Percentiles rank a stretch among this genome's conserved stretches.
Conservation (phyloP, 805 yeast genomes). For the Hyphopichia homilentoma region DNA sequence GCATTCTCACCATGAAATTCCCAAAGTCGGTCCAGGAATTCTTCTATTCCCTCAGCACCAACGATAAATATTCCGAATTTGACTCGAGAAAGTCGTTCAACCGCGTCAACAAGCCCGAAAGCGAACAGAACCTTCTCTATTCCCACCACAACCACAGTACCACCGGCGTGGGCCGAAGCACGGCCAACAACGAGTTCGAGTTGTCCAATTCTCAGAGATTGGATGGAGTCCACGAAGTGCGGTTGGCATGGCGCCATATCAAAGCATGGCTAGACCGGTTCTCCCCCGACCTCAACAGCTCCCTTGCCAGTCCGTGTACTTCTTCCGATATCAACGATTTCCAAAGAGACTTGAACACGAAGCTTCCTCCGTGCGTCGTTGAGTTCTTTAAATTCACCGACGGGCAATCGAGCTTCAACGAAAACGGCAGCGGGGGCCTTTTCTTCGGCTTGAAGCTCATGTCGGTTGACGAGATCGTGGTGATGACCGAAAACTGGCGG, state of each 20-base stretch:
- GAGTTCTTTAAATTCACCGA: slow-evolving; percentile 82
- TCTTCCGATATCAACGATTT: slow-evolving; percentile 74
- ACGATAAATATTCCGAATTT: slow-evolving; percentile 68
- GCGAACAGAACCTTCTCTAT: slow-evolving; percentile 25
- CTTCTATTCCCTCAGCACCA: slow-evolving; percentile 60
- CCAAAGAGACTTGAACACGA: slow-evolving; percentile 73
- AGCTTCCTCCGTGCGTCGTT: slow-evolving; percentile 75
- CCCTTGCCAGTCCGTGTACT: slow-evolving; percentile 77
- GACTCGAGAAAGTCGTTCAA: slow-evolving; percentile 46
- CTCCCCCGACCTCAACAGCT: slow-evolving; percentile 77
- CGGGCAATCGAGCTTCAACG: slow-evolving; percentile 74
- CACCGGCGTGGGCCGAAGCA: slow-evolving; percentile 12
- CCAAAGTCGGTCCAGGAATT: slow-evolving; percentile 51
- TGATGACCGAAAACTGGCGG: slow-evolving; percentile 85
- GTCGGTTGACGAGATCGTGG: slow-evolving; percentile 75
- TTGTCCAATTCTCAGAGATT: slow-evolving; percentile 31
- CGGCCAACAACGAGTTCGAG: slow-evolving; percentile 5
- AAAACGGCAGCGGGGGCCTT: slow-evolving; percentile 65
- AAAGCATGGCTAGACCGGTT: slow-evolving; percentile 77
- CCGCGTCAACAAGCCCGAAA: slow-evolving; percentile 40
- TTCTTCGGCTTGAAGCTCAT: slow-evolving; percentile 77
- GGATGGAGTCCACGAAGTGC: slow-evolving; percentile 71
- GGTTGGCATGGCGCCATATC: slow-evolving; percentile 85
- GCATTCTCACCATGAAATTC: slow-evolving; percentile 19
- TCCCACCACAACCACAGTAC: slow-evolving; percentile 25